phyloP scores from a whole-genome alignment of 2,329 filamentous ascomycete genomes.

The Apiospora aurea region DNA sequence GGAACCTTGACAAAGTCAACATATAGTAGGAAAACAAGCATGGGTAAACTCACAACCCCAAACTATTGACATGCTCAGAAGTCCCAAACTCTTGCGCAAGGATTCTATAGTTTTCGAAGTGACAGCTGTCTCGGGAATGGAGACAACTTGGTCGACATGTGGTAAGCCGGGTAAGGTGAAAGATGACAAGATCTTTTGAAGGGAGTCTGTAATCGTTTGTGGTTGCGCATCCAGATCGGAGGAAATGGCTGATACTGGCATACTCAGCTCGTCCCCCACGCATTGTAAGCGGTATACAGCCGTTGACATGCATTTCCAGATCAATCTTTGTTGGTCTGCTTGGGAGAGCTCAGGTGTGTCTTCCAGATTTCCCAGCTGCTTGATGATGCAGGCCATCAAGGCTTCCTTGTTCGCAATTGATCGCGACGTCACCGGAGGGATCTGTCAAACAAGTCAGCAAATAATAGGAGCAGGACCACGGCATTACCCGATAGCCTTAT shows the following conservation, averaged over 20 bases:
- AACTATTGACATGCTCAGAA: not conserved
- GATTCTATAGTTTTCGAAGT: not conserved
- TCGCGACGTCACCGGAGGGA: not conserved
- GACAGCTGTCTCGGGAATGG: not conserved
- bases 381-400: not conserved
- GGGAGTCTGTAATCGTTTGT: not conserved
- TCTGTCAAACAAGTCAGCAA: not conserved
- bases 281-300: not conserved
- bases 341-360: not conserved
- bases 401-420: not conserved
- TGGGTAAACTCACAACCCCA: not conserved
- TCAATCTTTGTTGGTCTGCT: not conserved
- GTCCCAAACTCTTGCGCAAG: not conserved
- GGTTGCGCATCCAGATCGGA: not conserved
- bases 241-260: not conserved
- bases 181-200: not conserved
- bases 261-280: not conserved
- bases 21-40: too few relatives aligned
- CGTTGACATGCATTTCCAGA: not conserved
- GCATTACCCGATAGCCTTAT: not conserved
- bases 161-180: not conserved
- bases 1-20: not conserved
- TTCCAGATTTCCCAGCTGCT: not conserved
- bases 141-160: not conserved
- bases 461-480: too few relatives aligned